These are phyloP conservation scores for Colletotrichum lentis DNA, from an alignment of 2,329 filamentous ascomycete genomes.

Conservation along the genomic window DNA sequence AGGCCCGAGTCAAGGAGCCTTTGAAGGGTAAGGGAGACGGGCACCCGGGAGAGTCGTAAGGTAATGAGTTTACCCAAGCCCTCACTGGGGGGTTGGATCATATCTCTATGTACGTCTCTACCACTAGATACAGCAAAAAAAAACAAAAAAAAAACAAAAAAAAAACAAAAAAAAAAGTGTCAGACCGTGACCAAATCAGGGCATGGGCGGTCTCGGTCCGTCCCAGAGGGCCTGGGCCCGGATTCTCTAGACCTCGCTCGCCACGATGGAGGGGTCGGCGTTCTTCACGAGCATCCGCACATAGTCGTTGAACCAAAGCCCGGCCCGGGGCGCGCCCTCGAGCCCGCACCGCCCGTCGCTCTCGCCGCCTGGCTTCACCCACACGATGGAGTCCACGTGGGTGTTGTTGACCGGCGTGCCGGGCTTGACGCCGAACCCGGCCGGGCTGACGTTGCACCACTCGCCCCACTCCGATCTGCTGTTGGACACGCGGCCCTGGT, in stretches of 20 bases:
- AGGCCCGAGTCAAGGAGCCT: too few species aligned
- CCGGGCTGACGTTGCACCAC: slow-evolving; percentile 55
- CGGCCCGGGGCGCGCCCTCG: slow-evolving; percentile 49
- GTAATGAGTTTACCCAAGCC: too few species aligned
- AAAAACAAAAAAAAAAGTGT: neutral
- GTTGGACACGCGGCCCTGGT: slow-evolving; percentile 54
- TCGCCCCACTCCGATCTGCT: slow-evolving; percentile 52
- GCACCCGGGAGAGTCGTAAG: too few species aligned
- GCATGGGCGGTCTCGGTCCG: neutral
- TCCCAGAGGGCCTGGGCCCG: too few species aligned
- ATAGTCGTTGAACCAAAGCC: slow-evolving; percentile 54
- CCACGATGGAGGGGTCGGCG: slow-evolving; percentile 43
- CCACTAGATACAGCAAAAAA: neutral
- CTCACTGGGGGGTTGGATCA: neutral
- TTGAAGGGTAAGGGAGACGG: too few species aligned
- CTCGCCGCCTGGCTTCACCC: slow-evolving; percentile 57
- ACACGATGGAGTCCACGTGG: slow-evolving; percentile 54
- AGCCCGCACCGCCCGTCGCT: slow-evolving; percentile 53
- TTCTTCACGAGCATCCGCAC: slow-evolving; percentile 52
- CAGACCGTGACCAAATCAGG: neutral
- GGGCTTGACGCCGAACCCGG: slow-evolving; percentile 51
- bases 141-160: too few species aligned
- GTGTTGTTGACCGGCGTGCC: slow-evolving; percentile 49
- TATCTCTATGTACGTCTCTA: neutral
- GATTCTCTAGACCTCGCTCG: neutral